Evolutionary conservation across 805 yeast genomes (phyloP), one percentile per base, ranked within the genome.

Genomic region (Candida saitoana): DNA sequence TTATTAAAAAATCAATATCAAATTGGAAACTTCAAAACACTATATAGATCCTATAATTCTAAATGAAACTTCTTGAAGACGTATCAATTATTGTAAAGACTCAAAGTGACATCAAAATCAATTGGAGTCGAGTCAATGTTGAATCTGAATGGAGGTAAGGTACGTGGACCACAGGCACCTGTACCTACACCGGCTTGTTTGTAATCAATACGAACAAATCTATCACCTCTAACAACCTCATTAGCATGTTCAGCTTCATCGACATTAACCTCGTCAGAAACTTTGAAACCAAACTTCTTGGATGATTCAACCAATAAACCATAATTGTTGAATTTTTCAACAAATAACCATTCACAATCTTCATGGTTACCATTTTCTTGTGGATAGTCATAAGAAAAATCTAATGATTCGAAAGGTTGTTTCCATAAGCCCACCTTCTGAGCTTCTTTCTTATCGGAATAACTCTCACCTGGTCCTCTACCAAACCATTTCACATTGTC

Each of bases 361-460:
- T 51, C 47, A 24, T 61, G 60, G 44, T 63, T 65, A 19, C 69
- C 68, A 39, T 56, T 59, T 34, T 64, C 69, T 46, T 65, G 69
- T 1, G 69, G 69, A 31, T 51, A 60, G 12, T 63, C 67, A 44
- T 63, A 64, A 19, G 37, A 36, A 32, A 47, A 51, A 39, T 53
- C 56, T 16, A 61, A 45, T 1, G 50, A 49, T 3, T 35, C 44
- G 15, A 44, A 49, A 3, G 44, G 24, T n/a, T 41, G 25, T 7
- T 35, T 34, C 41, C 51, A 51, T 2, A 54, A 27, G 4, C 65
- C 69, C 29, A 60, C 34, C 33, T 39, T 48, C 20, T 53, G 57
- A 11, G 57, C 59, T 15, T 48, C 51, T 31, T 52, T 49, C 40
- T 60, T 57, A 42, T 65, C 71, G 12, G 56, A 45, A 44, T 65